Evolutionary conservation across 208 protist genomes (phyloP).

Genomic region (Trichomonas tenax): DNA sequence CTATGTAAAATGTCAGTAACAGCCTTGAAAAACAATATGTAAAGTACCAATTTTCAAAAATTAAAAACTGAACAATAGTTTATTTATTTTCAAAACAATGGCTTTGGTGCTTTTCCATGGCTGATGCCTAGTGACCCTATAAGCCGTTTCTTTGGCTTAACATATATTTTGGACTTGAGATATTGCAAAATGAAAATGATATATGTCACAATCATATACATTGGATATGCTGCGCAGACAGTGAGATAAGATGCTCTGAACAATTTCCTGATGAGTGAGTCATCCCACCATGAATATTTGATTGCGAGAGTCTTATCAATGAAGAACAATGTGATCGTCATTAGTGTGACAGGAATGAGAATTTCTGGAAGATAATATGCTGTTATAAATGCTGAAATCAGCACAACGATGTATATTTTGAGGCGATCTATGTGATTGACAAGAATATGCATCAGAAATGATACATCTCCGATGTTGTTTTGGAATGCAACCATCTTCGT

Average conservation of each 20-base stretch:
- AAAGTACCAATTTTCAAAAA: too few species aligned
- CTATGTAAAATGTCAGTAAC: too few species aligned
- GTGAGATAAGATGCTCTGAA: neutral
- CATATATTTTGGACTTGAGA: too few species aligned
- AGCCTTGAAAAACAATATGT: too few species aligned
- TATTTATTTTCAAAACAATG: too few species aligned
- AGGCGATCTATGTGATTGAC: neutral
- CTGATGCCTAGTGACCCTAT: too few species aligned
- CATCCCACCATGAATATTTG: neutral
- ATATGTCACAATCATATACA: neutral
- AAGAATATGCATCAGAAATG: neutral
- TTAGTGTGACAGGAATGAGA: neutral
- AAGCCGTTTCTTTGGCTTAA: too few species aligned
- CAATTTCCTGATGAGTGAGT: neutral
- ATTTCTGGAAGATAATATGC: neutral
- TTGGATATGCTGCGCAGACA: neutral
- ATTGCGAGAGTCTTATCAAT: neutral
- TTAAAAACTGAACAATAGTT: too few species aligned
- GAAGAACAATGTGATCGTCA: neutral
- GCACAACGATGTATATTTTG: neutral
- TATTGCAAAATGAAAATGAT: neutral
- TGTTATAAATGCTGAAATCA: neutral
- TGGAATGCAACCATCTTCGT: neutral
- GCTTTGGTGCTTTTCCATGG: too few species aligned
- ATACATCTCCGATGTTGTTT: neutral